Conservation (phyloP, 2,329 filamentous ascomycete genomes). For the Colletotrichum aenigma region DNA sequence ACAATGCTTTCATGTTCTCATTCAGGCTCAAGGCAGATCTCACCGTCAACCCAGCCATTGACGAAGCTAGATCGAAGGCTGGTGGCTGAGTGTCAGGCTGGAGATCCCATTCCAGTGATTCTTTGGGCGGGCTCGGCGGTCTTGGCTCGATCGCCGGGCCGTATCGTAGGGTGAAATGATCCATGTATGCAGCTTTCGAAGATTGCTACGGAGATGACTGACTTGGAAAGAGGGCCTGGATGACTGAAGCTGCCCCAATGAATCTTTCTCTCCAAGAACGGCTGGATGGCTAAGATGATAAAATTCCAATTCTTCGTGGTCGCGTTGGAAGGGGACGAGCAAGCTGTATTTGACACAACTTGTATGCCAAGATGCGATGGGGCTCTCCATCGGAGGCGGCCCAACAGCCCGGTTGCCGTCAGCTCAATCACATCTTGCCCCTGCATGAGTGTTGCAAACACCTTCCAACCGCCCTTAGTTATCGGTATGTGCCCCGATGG, state of each 20-base stretch:
- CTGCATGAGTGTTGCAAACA: neutral
- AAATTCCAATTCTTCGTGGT: accelerated
- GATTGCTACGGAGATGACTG: accelerated
- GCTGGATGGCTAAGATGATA: neutral
- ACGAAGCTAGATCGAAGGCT: neutral
- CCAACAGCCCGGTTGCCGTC: neutral
- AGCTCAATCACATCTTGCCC: neutral
- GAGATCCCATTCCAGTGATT: neutral
- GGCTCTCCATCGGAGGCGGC: neutral
- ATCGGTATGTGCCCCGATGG: neutral
- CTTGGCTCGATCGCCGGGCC: neutral
- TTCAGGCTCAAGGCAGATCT: neutral
- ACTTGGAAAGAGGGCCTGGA: neutral
- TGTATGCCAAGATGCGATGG: neutral
- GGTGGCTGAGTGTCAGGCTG: neutral
- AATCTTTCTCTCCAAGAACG: neutral
- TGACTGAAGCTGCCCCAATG: neutral
- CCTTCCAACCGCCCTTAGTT: neutral
- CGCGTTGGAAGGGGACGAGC: neutral
- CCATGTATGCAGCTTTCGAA: neutral
- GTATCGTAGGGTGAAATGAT: neutral
- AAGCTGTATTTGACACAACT: neutral
- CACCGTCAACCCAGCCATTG: neutral
- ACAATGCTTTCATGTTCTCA: neutral
- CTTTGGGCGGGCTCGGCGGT: neutral